A percentile compares a stretch with the other conserved stretches of the same genome.
phyloP scores from a whole-genome alignment of 1,139 yeast genomes.

The Blastobotrys illinoisensis region DNA sequence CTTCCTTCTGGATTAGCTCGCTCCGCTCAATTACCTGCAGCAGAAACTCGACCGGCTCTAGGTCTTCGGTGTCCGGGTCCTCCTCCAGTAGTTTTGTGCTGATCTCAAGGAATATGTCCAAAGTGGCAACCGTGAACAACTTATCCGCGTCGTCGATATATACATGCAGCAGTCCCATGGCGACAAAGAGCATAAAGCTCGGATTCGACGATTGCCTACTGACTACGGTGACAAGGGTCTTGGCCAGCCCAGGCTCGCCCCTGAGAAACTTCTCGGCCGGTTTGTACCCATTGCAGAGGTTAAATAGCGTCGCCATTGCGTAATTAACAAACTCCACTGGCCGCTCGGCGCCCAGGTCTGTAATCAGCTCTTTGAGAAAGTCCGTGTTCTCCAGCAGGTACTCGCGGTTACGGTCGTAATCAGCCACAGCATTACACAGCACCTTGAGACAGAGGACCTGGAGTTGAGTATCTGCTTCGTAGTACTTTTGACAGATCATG shows the following conservation, averaged over 20 bases:
- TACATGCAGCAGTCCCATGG: conserved; percentile 9
- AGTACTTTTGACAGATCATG: conserved; percentile 1
- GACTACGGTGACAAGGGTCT: conserved; percentile 2
- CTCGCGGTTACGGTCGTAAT: conserved; percentile 12
- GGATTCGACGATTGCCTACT: conserved; percentile 3
- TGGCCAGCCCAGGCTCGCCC: conserved; percentile 1
- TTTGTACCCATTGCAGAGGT: conserved; percentile 12
- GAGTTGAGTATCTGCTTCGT: background rate
- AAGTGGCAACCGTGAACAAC: conserved; percentile 3
- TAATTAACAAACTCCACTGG: conserved; percentile 8
- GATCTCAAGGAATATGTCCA: conserved; percentile 11
- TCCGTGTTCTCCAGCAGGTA: conserved; percentile 7
- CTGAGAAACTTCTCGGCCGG: conserved; percentile 8
- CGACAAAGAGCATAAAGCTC: conserved; percentile 7
- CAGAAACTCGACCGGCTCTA: conserved; percentile 9
- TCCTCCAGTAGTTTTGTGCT: conserved; percentile 3
- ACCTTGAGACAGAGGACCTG: conserved; percentile 1
- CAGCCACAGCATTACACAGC: conserved; percentile 13
- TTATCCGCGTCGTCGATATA: conserved; percentile 6
- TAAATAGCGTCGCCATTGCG: conserved; percentile 11
- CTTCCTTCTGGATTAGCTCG: conserved; percentile 10
- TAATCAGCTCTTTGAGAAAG: conserved; percentile 6
- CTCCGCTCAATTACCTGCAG: conserved; percentile 11
- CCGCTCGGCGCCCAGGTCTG: conserved; percentile 1
- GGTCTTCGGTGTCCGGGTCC: conserved; percentile 5